Evolutionary conservation across 2,329 filamentous ascomycete genomes (phyloP).

Genomic region (Microdochium paspali): DNA sequence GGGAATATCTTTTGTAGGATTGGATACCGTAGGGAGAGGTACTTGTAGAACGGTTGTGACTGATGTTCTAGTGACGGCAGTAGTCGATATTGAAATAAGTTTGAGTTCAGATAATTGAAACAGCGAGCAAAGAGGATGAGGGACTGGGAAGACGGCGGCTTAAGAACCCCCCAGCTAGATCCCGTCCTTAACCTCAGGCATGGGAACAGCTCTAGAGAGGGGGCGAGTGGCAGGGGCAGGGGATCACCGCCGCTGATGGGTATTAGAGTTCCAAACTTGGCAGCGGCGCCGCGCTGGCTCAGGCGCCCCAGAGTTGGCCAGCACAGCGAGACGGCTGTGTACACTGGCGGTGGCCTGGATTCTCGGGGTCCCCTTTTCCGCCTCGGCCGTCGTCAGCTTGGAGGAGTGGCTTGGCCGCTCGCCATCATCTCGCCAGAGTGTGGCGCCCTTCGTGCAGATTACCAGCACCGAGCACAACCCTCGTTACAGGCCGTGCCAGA

Average conservation of each 20-base stretch:
- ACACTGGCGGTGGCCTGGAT: background rate
- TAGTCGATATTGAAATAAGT: too few species aligned
- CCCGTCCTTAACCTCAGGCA: background rate
- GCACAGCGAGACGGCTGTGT: background rate
- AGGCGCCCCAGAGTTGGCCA: too few species aligned
- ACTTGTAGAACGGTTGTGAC: background rate
- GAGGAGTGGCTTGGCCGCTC: background rate
- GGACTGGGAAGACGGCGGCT: too few species aligned
- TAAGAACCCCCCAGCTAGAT: too few species aligned
- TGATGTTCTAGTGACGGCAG: too few species aligned
- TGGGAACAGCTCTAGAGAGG: background rate
- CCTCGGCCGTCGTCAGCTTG: background rate
- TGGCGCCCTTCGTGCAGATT: background rate
- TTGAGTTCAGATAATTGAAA: too few species aligned
- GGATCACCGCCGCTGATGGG: background rate
- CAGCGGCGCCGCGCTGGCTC: background rate
- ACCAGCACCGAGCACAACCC: background rate
- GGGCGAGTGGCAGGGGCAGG: background rate
- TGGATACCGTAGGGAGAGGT: background rate
- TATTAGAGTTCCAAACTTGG: background rate
- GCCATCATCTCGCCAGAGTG: background rate
- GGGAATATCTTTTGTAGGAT: background rate
- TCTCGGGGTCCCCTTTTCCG: background rate
- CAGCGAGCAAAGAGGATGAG: too few species aligned
- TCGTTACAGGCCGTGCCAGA: background rate